Evolutionary conservation across 177 flowering plant species (phyloP), one percentile per base, ranked within the genome.

Genomic region (Telopea speciosissima): DNA sequence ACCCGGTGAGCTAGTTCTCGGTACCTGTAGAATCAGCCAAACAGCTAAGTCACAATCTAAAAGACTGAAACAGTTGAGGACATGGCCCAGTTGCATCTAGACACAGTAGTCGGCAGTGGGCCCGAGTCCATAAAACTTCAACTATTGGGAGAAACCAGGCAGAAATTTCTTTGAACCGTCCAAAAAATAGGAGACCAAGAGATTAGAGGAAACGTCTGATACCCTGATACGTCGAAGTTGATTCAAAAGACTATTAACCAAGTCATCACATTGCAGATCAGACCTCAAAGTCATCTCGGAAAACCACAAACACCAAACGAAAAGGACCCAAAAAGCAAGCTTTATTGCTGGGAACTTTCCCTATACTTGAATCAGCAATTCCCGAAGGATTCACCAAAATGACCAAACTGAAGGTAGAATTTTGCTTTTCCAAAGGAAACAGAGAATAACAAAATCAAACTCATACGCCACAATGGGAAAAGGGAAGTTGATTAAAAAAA

Each of bases 1-100:
- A 92, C 97, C 3, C 93, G 80, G 75, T 83, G 70, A 68, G 96
- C 96, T 8, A 92, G 83, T 76, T 92, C 98, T 10, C 83, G 89
- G 81, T 92, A 92, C 85, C 96, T 92, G 75, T 44, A 67, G 70
- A 45, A 54, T 56, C 66, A 52, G 24, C 25, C 63, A 62, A 74
- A 68, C 12, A 24, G 24, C 65, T 45, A 16, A 31, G 24, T 52
- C 25, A 70, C 24, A 62, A 19, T 19, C 54, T 49, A 19, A 31
- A 68, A 17, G 1, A 1, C 54, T 49, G 54, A 31, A 68, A 17
- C 3, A 1, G 13, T 26, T 21, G 25, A 31, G 26, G 22, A 22
- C 36, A 28, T 28, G 31, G 31, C 42, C 26, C 5, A 54, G 19
- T 31, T 12, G 25, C 16, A 68, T 0, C 21, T 22, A 1, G 24